Conservation (phyloP, 2,329 filamentous ascomycete species). For the Penicillium sp. region DNA sequence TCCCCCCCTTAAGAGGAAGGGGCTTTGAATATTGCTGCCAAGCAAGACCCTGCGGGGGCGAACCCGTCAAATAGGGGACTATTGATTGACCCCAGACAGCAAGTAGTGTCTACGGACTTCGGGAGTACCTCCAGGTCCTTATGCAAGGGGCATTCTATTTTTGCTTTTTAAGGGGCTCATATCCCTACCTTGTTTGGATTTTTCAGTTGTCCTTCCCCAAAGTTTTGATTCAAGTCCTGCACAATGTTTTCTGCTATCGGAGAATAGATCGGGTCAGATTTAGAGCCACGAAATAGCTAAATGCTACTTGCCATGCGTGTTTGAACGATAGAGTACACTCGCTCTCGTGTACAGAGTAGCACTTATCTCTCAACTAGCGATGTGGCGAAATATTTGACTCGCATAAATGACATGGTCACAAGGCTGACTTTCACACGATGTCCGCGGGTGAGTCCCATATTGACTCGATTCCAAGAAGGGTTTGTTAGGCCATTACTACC, state of each 20-base stretch:
- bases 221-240: neutral
- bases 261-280: neutral
- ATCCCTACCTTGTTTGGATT: neutral
- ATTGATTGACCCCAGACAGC: constrained; percentile 7
- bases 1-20: constrained; percentile 4
- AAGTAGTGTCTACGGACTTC: constrained; percentile 2
- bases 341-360: too few species aligned
- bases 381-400: too few species aligned
- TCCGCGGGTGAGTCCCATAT: too few species aligned
- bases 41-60: constrained; percentile 1
- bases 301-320: neutral
- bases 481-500: too few species aligned
- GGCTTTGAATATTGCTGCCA: neutral
- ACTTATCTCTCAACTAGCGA: too few species aligned
- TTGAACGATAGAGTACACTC: neutral
- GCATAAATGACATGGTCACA: too few species aligned
- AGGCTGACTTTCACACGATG: too few species aligned
- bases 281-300: neutral
- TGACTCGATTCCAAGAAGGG: too few species aligned
- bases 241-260: neutral
- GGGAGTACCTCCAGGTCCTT: neutral
- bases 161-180: neutral
- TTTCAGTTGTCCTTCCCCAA: neutral
- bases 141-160: constrained; percentile 4
- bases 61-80: constrained; percentile 20